These are phyloP conservation scores for Alternaria incomplexa DNA, from an alignment of 2,329 filamentous ascomycete species.

Conservation along the genomic window DNA sequence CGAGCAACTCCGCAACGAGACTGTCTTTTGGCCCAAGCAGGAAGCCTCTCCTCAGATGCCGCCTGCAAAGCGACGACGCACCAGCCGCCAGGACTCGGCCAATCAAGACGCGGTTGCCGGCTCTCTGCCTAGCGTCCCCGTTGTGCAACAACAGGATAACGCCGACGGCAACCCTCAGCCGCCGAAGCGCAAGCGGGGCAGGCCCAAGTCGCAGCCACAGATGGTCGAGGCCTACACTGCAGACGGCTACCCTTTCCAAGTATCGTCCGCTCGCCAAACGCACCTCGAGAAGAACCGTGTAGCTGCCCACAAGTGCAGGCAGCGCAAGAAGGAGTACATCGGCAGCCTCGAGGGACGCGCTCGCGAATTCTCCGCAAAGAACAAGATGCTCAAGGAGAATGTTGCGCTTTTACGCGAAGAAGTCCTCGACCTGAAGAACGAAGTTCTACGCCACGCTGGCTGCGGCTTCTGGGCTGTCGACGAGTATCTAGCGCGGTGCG, in stretches of 20 bases:
- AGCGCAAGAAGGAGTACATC: constrained; percentile 69
- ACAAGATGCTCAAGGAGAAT: constrained; percentile 44
- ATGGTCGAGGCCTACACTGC: constrained; percentile 39
- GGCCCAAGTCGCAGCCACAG: constrained; percentile 44
- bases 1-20: constrained; percentile 38
- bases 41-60: constrained; percentile 9
- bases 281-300: constrained; percentile 72
- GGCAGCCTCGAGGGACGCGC: constrained; percentile 56
- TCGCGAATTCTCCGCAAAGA: constrained; percentile 46
- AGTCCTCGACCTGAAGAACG: constrained; percentile 46
- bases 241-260: constrained; percentile 42
- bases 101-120: constrained; percentile 10
- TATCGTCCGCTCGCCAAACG: constrained; percentile 43
- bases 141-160: constrained; percentile 15
- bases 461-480: constrained; percentile 48
- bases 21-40: constrained; percentile 28
- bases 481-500: constrained; percentile 46
- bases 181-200: constrained; percentile 46
- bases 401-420: constrained; percentile 45
- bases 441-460: constrained; percentile 44
- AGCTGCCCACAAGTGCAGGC: constrained; percentile 75
- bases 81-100: constrained; percentile 21
- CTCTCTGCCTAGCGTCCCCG: constrained; percentile 2
- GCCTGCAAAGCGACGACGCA: constrained; percentile 37
- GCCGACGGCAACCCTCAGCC: constrained; percentile 30